Evolutionary conservation across 176 grass and related monocot species (phyloP).

Genomic region (Zoysia japonica): DNA sequence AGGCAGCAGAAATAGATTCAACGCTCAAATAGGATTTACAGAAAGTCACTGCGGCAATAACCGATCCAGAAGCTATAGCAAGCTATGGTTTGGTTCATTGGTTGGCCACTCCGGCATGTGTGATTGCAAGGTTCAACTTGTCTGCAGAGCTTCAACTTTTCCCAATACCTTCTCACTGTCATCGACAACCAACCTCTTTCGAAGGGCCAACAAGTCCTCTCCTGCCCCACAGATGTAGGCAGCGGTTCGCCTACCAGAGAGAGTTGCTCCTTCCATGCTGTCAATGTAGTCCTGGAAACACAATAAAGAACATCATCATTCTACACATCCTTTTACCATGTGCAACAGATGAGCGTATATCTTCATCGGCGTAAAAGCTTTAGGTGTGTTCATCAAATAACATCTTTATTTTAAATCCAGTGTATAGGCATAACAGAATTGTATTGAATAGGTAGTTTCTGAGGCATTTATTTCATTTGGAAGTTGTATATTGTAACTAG

Average conservation of each 20-base stretch:
- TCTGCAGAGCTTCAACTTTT: constrained; percentile 45
- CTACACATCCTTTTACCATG: constrained; percentile 7
- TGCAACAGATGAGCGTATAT: not conserved
- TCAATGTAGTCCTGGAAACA: constrained; percentile 93
- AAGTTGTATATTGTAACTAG: too few species aligned
- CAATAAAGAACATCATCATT: not conserved
- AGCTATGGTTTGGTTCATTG: constrained; percentile 27
- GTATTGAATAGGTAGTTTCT: constrained; percentile 20
- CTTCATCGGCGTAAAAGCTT: not conserved
- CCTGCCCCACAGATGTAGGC: constrained; percentile 81
- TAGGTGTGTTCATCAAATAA: not conserved
- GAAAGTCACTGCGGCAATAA: constrained; percentile 29
- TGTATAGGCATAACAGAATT: not conserved
- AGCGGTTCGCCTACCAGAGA: constrained; percentile 76
- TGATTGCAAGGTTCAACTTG: constrained; percentile 49
- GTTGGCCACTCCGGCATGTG: constrained; percentile 20
- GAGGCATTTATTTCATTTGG: not conserved
- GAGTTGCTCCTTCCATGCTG: constrained; percentile 99
- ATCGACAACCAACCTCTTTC: constrained; percentile 58
- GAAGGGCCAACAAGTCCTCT: constrained; percentile 59
- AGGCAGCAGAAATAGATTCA: constrained; percentile 17
- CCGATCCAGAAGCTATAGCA: constrained; percentile 18
- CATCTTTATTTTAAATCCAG: not conserved
- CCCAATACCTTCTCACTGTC: constrained; percentile 29
- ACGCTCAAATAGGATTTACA: constrained; percentile 39